Percentiles rank a stretch among this genome's conserved stretches.
These are phyloP conservation scores for Jasminum sambac DNA, from an alignment of 257 asterid species.

Conservation along the genomic window DNA sequence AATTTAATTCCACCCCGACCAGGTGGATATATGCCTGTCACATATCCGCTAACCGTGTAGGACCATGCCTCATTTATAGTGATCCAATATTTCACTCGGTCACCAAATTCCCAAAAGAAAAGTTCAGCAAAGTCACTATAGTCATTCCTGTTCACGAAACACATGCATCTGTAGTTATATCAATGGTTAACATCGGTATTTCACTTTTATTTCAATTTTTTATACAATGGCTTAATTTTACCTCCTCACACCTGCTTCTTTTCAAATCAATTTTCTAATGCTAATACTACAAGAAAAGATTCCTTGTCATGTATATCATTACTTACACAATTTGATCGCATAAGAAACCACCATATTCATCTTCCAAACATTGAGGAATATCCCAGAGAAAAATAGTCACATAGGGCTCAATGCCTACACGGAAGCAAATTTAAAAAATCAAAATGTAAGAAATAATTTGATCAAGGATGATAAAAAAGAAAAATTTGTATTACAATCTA, in stretches of 20 bases:
- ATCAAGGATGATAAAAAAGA: too few relatives aligned
- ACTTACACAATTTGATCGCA: constrained; percentile 32
- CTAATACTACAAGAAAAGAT: too few relatives aligned
- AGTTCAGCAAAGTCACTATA: constrained; percentile 37
- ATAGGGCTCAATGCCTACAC: constrained; percentile 29
- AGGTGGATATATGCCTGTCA: constrained; percentile 17
- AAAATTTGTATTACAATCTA: neutral
- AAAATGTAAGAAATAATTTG: neutral
- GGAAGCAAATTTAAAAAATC: neutral
- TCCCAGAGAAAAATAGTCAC: constrained; percentile 40
- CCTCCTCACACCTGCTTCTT: too few relatives aligned
- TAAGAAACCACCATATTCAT: constrained; percentile 37
- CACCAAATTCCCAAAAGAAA: constrained; percentile 49
- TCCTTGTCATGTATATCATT: too few relatives aligned
- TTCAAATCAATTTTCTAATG: too few relatives aligned
- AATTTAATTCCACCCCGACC: constrained; percentile 14
- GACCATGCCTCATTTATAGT: constrained; percentile 44
- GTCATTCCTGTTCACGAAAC: constrained; percentile 26
- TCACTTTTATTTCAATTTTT: too few relatives aligned
- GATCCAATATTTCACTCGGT: constrained; percentile 42
- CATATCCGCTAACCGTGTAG: constrained; percentile 23
- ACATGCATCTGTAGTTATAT: too few relatives aligned
- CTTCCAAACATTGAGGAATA: constrained; percentile 40
- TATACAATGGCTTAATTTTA: too few relatives aligned
- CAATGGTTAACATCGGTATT: too few relatives aligned